A percentile compares a stretch with the other conserved stretches of the same genome.
These are phyloP conservation scores for Steccherinum ochraceum DNA, from an alignment of 768 basidiomycete species.

Conservation along the genomic window DNA sequence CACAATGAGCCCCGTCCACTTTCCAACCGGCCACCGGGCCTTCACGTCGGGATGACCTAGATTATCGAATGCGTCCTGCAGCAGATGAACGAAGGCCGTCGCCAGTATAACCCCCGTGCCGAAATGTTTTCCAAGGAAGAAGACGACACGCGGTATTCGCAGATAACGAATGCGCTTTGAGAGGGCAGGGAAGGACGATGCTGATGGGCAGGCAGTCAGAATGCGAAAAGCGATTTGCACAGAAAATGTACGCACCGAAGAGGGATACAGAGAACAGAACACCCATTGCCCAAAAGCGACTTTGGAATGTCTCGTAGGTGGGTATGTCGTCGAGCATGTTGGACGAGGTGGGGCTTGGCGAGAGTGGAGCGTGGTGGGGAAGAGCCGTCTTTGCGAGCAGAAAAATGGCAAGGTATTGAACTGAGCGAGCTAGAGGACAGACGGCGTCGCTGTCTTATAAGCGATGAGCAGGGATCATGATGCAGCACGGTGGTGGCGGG, in stretches of 20 bases:
- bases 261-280: constrained; percentile 57
- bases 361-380: too few relatives aligned
- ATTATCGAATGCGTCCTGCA: constrained; percentile 69
- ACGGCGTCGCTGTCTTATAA: too few relatives aligned
- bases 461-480: too few relatives aligned
- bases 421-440: too few relatives aligned
- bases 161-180: constrained; percentile 49
- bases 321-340: too few relatives aligned
- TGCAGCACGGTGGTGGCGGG: too few relatives aligned
- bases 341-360: too few relatives aligned
- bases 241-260: constrained; percentile 41
- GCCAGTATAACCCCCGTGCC: constrained; percentile 82
- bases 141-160: constrained; percentile 59
- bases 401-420: too few relatives aligned
- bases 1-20: constrained; percentile 70
- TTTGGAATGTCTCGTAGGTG: too few relatives aligned
- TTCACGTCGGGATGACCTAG: constrained; percentile 43
- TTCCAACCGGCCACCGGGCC: constrained; percentile 40
- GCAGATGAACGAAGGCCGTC: constrained; percentile 76
- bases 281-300: constrained; percentile 37
- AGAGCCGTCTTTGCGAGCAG: too few relatives aligned
- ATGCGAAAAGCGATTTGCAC: not conserved
- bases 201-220: constrained; percentile 21
- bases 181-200: constrained; percentile 68
- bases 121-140: constrained; percentile 86